phyloP scores from a whole-genome alignment of 2,329 filamentous ascomycete genomes.

The Byssothecium circinans region DNA sequence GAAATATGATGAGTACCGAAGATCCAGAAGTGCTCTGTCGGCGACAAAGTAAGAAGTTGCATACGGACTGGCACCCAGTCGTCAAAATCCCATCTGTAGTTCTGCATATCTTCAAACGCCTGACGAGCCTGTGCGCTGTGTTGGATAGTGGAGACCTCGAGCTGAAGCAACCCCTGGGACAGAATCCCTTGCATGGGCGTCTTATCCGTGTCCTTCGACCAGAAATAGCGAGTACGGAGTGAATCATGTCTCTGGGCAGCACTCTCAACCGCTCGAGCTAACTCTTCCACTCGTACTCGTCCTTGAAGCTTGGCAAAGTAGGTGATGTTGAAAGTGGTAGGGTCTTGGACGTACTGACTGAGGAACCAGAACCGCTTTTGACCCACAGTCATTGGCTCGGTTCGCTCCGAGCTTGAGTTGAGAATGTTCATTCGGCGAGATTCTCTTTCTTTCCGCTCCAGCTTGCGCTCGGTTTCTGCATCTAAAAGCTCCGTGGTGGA shows the following conservation, averaged over 20 bases:
- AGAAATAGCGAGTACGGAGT: conserved; percentile 38
- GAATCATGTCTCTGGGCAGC: conserved; percentile 38
- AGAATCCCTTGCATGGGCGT: conserved; percentile 19
- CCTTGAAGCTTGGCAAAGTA: conserved; percentile 38
- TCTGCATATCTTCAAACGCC: conserved; percentile 26
- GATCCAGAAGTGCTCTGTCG: conserved; percentile 45
- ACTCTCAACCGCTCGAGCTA: conserved; percentile 39
- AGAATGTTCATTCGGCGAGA: conserved; percentile 4
- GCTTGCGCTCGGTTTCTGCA: no score
- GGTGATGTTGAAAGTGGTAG: conserved; percentile 47
- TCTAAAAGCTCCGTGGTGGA: no score
- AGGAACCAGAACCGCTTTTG: conserved; percentile 51
- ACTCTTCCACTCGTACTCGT: conserved; percentile 25
- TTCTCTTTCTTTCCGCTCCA: conserved; percentile 7
- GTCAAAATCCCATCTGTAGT: conserved; percentile 45
- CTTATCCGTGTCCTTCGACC: conserved; percentile 14
- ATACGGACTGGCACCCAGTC: conserved; percentile 40
- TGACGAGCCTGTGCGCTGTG: background rate
- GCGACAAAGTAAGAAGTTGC: conserved; percentile 39
- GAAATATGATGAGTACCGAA: conserved; percentile 29
- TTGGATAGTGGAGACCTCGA: conserved; percentile 26
- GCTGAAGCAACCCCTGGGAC: conserved; percentile 1
- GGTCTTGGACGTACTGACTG: conserved; percentile 37
- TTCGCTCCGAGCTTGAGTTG: conserved; percentile 8
- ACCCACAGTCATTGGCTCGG: conserved; percentile 42